A percentile compares a stretch with the other conserved stretches of the same genome.
Evolutionary conservation across 2,329 filamentous ascomycete genomes (phyloP).

Genomic region (Talaromyces sp.): DNA sequence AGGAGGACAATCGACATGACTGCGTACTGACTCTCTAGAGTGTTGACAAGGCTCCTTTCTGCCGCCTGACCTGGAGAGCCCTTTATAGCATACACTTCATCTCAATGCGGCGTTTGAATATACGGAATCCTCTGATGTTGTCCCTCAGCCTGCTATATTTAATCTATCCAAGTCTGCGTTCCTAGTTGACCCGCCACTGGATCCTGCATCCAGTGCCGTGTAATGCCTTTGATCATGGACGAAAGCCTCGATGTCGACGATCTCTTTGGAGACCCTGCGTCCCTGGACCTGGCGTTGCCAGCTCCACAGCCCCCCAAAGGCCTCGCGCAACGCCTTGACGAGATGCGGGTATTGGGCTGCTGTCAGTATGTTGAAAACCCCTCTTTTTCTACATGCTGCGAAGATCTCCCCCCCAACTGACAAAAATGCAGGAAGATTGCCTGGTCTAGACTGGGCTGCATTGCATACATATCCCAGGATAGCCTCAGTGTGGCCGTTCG

Average conservation of each 20-base stretch:
- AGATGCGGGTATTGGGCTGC: constrained; percentile 70
- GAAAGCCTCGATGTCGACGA: constrained; percentile 61
- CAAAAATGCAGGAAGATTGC: constrained; percentile 61
- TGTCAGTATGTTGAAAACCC: constrained; percentile 64
- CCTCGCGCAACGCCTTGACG: constrained; percentile 68
- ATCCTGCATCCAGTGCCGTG: constrained; percentile 8
- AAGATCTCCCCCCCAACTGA: constrained; percentile 14
- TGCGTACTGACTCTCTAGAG: neutral
- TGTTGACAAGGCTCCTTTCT: neutral
- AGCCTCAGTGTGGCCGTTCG: constrained; percentile 67
- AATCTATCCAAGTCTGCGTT: neutral
- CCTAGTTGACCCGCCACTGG: neutral
- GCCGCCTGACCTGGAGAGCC: neutral
- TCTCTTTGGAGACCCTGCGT: constrained; percentile 65
- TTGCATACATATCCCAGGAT: constrained; percentile 74
- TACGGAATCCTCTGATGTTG: neutral
- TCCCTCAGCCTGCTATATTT: neutral
- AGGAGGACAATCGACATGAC: neutral
- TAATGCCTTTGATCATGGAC: constrained; percentile 53
- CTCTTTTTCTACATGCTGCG: neutral
- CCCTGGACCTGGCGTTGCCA: constrained; percentile 55
- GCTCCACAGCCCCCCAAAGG: constrained; percentile 57
- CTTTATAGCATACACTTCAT: neutral
- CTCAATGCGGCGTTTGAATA: neutral
- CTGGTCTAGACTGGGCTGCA: constrained; percentile 84